phyloP scores from a whole-genome alignment of 192 early-diverging fungal genomes.

The Linnemannia exigua region DNA sequence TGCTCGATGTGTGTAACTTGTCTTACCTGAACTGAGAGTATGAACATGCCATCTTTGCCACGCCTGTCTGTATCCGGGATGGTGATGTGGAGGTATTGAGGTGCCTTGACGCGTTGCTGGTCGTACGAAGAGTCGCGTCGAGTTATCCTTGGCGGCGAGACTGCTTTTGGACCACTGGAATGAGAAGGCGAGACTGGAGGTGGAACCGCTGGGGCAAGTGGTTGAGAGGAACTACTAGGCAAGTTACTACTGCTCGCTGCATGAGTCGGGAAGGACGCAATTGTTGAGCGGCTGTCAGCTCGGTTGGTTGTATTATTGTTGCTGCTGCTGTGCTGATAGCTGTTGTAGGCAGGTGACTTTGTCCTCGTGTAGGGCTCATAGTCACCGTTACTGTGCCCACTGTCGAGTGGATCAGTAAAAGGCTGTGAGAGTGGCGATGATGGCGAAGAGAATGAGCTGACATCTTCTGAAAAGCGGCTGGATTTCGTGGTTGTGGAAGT shows the following conservation, averaged over 20 bases:
- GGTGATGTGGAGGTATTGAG: slow-evolving; percentile 49
- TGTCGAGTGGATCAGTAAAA: slow-evolving; percentile 35
- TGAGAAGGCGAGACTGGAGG: background rate
- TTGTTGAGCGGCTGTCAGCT: background rate
- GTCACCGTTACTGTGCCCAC: background rate
- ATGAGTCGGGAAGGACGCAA: slow-evolving; percentile 10
- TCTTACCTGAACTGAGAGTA: slow-evolving; percentile 40
- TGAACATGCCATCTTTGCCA: slow-evolving; percentile 49
- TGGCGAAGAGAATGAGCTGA: slow-evolving; percentile 29
- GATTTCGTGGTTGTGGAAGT: background rate
- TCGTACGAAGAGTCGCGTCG: slow-evolving; percentile 46
- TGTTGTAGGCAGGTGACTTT: background rate
- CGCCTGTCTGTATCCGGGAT: slow-evolving; percentile 41
- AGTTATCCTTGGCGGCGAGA: slow-evolving; percentile 9
- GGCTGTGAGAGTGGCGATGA: slow-evolving; percentile 21
- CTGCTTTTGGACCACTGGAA: slow-evolving; percentile 12
- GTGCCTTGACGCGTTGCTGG: slow-evolving; percentile 42
- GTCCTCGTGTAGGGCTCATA: slow-evolving; percentile 1
- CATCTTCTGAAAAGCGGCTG: slow-evolving; percentile 10
- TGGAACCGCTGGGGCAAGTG: background rate
- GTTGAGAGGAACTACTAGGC: slow-evolving; percentile 4
- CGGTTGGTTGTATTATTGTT: background rate
- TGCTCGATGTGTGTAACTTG: background rate
- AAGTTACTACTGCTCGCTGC: background rate
- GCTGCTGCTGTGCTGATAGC: background rate